These are phyloP conservation scores for Penicillium maclennaniae DNA, from an alignment of 495 filamentous ascomycete species.

Conservation along the genomic window DNA sequence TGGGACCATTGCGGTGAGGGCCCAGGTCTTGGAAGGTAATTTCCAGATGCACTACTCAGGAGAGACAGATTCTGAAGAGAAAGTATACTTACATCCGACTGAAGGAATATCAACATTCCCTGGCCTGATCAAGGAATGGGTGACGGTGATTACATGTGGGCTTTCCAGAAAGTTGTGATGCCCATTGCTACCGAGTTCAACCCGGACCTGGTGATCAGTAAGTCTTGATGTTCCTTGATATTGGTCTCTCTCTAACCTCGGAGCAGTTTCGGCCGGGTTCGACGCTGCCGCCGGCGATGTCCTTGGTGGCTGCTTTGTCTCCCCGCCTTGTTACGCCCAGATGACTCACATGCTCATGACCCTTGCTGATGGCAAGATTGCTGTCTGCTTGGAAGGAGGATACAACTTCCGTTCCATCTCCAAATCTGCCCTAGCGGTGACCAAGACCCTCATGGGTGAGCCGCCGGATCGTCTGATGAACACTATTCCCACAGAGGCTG, in stretches of 20 bases:
- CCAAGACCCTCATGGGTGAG: constrained; percentile 89
- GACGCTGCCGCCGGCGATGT: constrained; percentile 93
- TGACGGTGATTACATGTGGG: constrained; percentile 93
- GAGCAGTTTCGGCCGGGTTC: constrained; percentile 82
- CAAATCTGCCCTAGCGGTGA: constrained; percentile 85
- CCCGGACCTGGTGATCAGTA: constrained; percentile 86
- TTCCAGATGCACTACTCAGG: background rate
- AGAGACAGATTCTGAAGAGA: background rate
- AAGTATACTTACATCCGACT: constrained; percentile 13
- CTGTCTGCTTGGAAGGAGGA: constrained; percentile 89
- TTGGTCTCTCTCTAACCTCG: constrained; percentile 10
- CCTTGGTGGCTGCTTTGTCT: constrained; percentile 86
- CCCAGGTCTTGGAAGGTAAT: constrained; percentile 64
- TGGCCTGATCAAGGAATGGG: constrained; percentile 93
- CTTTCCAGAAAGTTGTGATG: constrained; percentile 97
- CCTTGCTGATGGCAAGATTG: constrained; percentile 85
- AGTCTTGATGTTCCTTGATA: constrained; percentile 9
- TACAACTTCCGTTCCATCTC: constrained; percentile 94
- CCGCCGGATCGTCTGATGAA: constrained; percentile 71
- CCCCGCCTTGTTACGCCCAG: constrained; percentile 87
- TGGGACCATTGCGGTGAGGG: constrained; percentile 72
- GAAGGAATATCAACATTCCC: constrained; percentile 89
- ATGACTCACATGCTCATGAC: constrained; percentile 99
- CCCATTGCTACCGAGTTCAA: constrained; percentile 89
- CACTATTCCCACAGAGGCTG: constrained; percentile 39